These are phyloP conservation scores for Marsdenia floribunda DNA, from an alignment of 257 asterid genomes.

Conservation along the genomic window DNA sequence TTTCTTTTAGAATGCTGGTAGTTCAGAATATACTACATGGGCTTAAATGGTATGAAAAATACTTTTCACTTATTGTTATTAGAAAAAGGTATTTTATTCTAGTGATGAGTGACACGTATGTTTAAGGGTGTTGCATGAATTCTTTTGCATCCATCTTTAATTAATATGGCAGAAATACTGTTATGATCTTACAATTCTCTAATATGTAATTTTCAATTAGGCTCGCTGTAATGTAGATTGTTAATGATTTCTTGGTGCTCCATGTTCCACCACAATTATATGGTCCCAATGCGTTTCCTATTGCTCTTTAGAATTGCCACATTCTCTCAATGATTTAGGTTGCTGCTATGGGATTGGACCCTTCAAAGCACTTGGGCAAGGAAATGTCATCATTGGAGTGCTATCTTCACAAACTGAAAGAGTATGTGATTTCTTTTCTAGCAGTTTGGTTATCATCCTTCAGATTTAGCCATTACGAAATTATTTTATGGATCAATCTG, in stretches of 20 bases:
- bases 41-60: not conserved
- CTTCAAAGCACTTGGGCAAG: conserved; percentile 91
- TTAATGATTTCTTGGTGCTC: not conserved
- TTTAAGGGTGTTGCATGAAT: not conserved
- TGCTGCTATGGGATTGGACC: conserved; percentile 92
- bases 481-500: conserved; percentile 20
- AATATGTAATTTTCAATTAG: not conserved
- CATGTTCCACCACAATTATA: not conserved
- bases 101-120: not conserved
- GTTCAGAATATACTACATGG: too few relatives aligned
- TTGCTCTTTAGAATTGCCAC: not conserved
- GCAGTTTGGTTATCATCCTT: conserved; percentile 1
- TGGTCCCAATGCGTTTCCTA: not conserved
- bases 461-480: conserved; percentile 18
- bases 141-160: not conserved
- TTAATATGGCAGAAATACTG: not conserved
- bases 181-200: not conserved
- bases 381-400: conserved; percentile 55
- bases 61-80: not conserved
- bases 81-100: not conserved
- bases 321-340: conserved; percentile 43
- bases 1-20: not conserved
- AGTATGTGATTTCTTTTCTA: conserved; percentile 46
- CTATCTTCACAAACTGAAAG: conserved; percentile 86
- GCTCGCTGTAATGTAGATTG: not conserved